Percentiles rank a stretch among this genome's conserved stretches.
Evolutionary conservation across 1,284 basidiomycete species (phyloP).

Genomic region (Lentinus polychrous): DNA sequence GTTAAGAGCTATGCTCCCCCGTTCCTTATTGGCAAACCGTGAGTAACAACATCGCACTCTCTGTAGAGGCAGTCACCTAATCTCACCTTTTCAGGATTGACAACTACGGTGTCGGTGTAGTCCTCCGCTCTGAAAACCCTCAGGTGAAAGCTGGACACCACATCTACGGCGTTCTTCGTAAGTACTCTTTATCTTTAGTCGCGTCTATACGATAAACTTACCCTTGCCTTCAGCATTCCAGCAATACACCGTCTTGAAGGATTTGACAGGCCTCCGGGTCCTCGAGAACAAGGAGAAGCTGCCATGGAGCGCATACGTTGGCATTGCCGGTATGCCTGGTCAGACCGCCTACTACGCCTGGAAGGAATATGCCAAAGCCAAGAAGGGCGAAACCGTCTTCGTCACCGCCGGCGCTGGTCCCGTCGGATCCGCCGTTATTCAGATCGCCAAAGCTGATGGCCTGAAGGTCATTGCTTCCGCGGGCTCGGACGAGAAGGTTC

Average conservation of each 20-base stretch:
- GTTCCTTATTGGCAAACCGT: conserved; percentile 33
- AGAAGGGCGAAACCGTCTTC: conserved; percentile 21
- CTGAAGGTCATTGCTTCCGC: conserved; percentile 70
- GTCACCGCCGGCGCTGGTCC: conserved; percentile 18
- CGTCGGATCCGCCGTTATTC: conserved; percentile 29
- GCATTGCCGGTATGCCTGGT: conserved; percentile 28
- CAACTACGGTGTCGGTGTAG: conserved; percentile 31
- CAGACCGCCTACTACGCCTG: conserved; percentile 21
- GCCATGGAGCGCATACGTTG: conserved; percentile 27
- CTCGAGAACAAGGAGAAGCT: conserved; percentile 20
- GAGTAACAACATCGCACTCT: conserved; percentile 12
- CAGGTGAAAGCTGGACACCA: conserved; percentile 36
- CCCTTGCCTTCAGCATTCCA: conserved; percentile 14
- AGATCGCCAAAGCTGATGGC: conserved; percentile 60
- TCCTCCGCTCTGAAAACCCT: conserved; percentile 37
- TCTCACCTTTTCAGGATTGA: conserved; percentile 7
- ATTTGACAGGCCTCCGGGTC: conserved; percentile 9
- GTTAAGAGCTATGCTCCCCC: conserved; percentile 21
- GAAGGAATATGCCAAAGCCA: conserved; percentile 17
- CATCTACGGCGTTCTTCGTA: conserved; percentile 30
- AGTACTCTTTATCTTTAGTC: not conserved
- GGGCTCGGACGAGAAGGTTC: conserved; percentile 64
- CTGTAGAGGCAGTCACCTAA: not conserved
- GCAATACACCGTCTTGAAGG: conserved; percentile 17
- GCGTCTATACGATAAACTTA: not conserved